A percentile compares a stretch with the other conserved stretches of the same genome.
These are phyloP conservation scores for Termitomyces sp. DNA, from an alignment of 768 basidiomycete species.

Conservation along the genomic window DNA sequence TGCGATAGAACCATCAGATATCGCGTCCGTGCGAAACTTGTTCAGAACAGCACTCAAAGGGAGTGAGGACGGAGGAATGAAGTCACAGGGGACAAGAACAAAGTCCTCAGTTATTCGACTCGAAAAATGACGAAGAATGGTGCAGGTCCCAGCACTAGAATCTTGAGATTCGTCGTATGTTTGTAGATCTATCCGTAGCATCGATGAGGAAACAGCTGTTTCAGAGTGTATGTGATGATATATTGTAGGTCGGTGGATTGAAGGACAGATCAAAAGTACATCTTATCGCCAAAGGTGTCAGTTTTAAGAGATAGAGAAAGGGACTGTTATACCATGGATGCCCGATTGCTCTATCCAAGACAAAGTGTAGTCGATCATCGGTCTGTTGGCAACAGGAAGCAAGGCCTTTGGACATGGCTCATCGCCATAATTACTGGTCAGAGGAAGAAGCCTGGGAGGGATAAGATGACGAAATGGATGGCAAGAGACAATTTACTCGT, in stretches of 20 bases:
- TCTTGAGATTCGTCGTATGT: constrained; percentile 76
- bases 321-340: constrained; percentile 58
- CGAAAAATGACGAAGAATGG: constrained; percentile 75
- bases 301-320: neutral
- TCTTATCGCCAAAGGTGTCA: constrained; percentile 44
- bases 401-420: constrained; percentile 85
- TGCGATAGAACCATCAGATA: constrained; percentile 61
- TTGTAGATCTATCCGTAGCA: constrained; percentile 74
- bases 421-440: constrained; percentile 78
- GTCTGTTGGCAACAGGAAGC: constrained; percentile 83
- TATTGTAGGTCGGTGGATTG: constrained; percentile 69
- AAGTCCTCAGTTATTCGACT: constrained; percentile 80
- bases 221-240: constrained; percentile 86
- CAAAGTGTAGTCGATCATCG: constrained; percentile 81
- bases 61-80: constrained; percentile 76
- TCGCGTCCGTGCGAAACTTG: constrained; percentile 74
- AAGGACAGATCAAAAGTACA: constrained; percentile 83
- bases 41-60: constrained; percentile 70
- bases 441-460: constrained; percentile 58
- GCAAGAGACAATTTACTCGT: constrained; percentile 50
- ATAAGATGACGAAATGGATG: constrained; percentile 16
- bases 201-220: constrained; percentile 51
- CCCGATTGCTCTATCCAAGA: constrained; percentile 88
- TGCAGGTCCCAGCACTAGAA: constrained; percentile 65
- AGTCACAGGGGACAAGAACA: constrained; percentile 88